phyloP scores from a whole-genome alignment of 2,329 filamentous ascomycete species.

The Alternaria brassicicola region DNA sequence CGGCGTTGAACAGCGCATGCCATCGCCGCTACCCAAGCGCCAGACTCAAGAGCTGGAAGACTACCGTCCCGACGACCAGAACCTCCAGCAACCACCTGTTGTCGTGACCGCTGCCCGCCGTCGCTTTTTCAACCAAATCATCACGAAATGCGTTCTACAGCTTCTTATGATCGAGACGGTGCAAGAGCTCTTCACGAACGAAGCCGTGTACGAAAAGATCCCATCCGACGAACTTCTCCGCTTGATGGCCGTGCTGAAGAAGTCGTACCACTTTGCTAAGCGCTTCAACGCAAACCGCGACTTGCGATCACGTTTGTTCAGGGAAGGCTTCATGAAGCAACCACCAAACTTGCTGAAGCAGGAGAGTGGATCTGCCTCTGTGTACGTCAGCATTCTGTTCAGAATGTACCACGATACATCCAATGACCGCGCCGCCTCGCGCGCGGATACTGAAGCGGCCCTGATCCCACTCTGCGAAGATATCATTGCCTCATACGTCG shows the following conservation, averaged over 20 bases:
- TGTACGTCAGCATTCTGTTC: conserved; percentile 94
- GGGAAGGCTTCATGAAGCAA: conserved; percentile 99
- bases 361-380: conserved; percentile 88
- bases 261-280: conserved; percentile 94
- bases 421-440: conserved; percentile 78
- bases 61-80: conserved; percentile 71
- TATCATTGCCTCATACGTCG: conserved; percentile 84
- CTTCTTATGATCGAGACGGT: conserved; percentile 99
- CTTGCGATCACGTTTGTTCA: conserved; percentile 89
- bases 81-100: conserved; percentile 83
- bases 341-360: conserved; percentile 97
- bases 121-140: conserved; percentile 98
- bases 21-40: conserved; percentile 43
- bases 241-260: conserved; percentile 92
- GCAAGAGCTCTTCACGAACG: conserved; percentile 97
- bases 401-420: conserved; percentile 94
- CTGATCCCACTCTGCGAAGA: conserved; percentile 94
- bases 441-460: conserved; percentile 85
- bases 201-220: conserved; percentile 91
- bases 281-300: conserved; percentile 98
- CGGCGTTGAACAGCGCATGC: conserved; percentile 34
- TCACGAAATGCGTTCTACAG: conserved; percentile 96
- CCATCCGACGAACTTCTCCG: conserved; percentile 87
- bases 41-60: conserved; percentile 71
- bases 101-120: conserved; percentile 91